These are phyloP conservation scores for Leccinum variicolor DNA, from an alignment of 768 basidiomycete species.

Conservation along the genomic window DNA sequence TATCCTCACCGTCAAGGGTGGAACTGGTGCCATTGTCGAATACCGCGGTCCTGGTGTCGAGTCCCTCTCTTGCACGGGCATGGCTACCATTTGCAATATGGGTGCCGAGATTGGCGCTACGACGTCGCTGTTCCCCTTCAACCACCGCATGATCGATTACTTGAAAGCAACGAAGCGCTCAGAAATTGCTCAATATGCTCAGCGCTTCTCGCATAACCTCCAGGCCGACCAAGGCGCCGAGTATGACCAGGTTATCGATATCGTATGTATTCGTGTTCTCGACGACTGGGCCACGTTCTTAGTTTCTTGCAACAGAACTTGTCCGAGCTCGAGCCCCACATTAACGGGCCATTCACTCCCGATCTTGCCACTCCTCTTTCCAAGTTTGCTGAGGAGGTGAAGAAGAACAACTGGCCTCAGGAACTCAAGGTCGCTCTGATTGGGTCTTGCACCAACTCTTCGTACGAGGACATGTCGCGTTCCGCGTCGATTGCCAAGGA, in stretches of 20 bases:
- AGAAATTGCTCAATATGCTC: slow-evolving; percentile 86
- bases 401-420: slow-evolving; percentile 94
- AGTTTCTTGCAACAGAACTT: slow-evolving; percentile 58
- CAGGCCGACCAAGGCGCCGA: slow-evolving; percentile 83
- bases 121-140: slow-evolving; percentile 98
- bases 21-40: slow-evolving; percentile 98
- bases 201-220: slow-evolving; percentile 87
- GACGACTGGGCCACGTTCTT: not conserved
- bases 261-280: slow-evolving; percentile 47
- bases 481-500: slow-evolving; percentile 92
- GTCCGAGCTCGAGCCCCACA: slow-evolving; percentile 95
- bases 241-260: slow-evolving; percentile 92
- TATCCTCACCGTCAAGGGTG: slow-evolving; percentile 98
- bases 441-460: slow-evolving; percentile 99
- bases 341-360: slow-evolving; percentile 99
- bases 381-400: slow-evolving; percentile 87
- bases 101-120: slow-evolving; percentile 99
- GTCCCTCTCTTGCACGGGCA: slow-evolving; percentile 95
- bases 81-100: slow-evolving; percentile 99
- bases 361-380: slow-evolving; percentile 98
- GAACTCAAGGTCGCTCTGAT: slow-evolving; percentile 98
- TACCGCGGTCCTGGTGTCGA: slow-evolving; percentile 95
- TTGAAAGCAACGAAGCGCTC: slow-evolving; percentile 91
- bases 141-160: slow-evolving; percentile 90
- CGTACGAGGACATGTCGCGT: slow-evolving; percentile 99